Conservation (phyloP, 208 protist species). For the Strigomonas culicis region DNA sequence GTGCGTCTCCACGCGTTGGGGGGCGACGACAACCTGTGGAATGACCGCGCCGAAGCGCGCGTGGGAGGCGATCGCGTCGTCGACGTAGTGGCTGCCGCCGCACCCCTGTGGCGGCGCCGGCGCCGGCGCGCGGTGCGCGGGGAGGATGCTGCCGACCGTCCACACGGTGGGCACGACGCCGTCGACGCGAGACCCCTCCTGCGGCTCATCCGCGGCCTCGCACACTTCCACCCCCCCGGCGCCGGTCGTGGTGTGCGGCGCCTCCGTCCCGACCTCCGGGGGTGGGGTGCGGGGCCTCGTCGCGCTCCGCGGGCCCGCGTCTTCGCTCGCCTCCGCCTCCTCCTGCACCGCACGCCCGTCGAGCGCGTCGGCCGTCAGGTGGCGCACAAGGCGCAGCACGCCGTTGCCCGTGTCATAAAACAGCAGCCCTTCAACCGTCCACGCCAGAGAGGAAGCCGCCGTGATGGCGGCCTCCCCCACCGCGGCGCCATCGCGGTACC, state of each 20-base stretch:
- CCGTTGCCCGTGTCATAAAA: conserved; percentile 1
- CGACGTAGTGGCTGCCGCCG: neutral
- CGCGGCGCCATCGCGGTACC: neutral
- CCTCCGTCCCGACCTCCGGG: neutral
- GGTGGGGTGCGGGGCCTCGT: neutral
- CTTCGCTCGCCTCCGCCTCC: neutral
- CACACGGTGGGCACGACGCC: neutral
- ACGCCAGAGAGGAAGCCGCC: neutral
- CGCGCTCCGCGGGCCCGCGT: neutral
- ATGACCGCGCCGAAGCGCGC: neutral
- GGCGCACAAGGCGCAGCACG: neutral
- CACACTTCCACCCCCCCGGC: neutral
- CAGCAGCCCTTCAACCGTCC: conserved; percentile 5
- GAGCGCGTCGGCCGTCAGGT: neutral
- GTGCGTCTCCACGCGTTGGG: neutral
- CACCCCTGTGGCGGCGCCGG: too few relatives aligned
- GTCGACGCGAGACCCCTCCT: neutral
- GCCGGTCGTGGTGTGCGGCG: neutral
- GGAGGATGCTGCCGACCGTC: neutral
- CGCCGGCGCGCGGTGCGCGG: too few relatives aligned
- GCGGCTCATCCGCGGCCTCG: neutral
- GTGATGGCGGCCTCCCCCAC: neutral
- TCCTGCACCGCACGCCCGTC: neutral
- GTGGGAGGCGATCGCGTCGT: neutral
- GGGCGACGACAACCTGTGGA: neutral